phyloP scores from a whole-genome alignment of 345 rosid genomes.

The Pistacia atlantica region DNA sequence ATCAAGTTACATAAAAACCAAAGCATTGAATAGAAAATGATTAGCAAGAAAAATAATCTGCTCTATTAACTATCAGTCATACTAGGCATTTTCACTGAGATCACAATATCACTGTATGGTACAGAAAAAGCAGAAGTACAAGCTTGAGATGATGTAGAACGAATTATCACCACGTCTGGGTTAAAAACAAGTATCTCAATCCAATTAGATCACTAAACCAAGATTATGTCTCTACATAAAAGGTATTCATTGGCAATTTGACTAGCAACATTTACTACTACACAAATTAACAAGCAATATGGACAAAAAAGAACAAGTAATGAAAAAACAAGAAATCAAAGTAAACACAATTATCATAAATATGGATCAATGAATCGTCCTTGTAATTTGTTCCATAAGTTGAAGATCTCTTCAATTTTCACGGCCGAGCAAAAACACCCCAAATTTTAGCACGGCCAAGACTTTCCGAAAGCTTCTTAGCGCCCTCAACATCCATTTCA shows the following conservation, averaged over 20 bases:
- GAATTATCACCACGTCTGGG: conserved; percentile 24
- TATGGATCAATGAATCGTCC: conserved; percentile 29
- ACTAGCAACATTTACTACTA: conserved; percentile 27
- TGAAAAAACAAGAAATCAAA: conserved; percentile 13
- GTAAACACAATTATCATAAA: conserved; percentile 44
- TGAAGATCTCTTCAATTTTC: conserved; percentile 13
- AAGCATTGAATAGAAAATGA: not conserved
- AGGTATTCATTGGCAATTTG: conserved; percentile 19
- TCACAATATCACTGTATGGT: not conserved
- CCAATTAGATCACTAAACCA: conserved; percentile 39
- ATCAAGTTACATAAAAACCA: not conserved
- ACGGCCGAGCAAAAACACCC: conserved; percentile 74
- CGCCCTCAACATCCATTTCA: conserved; percentile 77
- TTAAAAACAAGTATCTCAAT: conserved; percentile 19
- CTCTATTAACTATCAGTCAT: no score
- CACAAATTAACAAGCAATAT: conserved; percentile 41
- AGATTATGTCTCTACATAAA: conserved; percentile 36
- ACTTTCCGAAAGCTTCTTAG: conserved; percentile 74
- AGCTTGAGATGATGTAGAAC: not conserved
- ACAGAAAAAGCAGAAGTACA: not conserved
- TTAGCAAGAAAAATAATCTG: no score
- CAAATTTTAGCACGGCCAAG: conserved; percentile 77
- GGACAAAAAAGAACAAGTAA: conserved; percentile 32
- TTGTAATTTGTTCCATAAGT: conserved; percentile 6
- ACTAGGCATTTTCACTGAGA: no score